Evolutionary conservation across 2,329 filamentous ascomycete species (phyloP).

Genomic region (Venturia aucupariae): DNA sequence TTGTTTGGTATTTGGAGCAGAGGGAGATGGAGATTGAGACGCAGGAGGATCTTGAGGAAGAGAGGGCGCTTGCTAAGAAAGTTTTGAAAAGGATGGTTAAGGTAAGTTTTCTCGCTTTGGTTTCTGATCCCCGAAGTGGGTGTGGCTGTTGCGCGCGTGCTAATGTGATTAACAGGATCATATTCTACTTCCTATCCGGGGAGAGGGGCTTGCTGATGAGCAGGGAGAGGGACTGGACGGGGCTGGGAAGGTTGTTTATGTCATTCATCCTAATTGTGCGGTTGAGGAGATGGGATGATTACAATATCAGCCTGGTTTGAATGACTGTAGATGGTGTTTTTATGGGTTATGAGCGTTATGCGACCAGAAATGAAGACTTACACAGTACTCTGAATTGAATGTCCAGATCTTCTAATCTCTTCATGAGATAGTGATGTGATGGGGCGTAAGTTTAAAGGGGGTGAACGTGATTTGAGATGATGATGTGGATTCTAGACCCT

Average conservation of each 20-base stretch:
- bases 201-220: constrained; percentile 80
- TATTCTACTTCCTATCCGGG: constrained; percentile 54
- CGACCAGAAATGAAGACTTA: not conserved
- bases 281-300: constrained; percentile 50
- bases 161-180: constrained; percentile 40
- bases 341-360: not conserved
- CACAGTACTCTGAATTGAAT: no score
- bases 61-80: constrained; percentile 66
- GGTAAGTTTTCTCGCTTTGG: constrained; percentile 38
- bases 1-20: constrained; percentile 88
- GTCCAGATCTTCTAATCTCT: not conserved
- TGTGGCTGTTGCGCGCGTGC: constrained; percentile 9
- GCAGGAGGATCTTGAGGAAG: constrained; percentile 71
- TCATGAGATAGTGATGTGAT: not conserved
- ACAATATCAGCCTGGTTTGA: not conserved
- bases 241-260: constrained; percentile 60
- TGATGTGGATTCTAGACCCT: not conserved
- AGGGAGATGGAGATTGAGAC: constrained; percentile 73
- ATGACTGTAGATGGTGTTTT: not conserved
- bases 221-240: constrained; percentile 46
- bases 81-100: constrained; percentile 95
- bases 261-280: constrained; percentile 89
- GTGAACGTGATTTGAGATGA: not conserved
- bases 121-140: no score
- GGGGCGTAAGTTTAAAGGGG: not conserved